A percentile compares a stretch with the other conserved stretches of the same genome.
These are phyloP conservation scores for Leonotis leonurus DNA, from an alignment of 257 asterid genomes.

Conservation along the genomic window DNA sequence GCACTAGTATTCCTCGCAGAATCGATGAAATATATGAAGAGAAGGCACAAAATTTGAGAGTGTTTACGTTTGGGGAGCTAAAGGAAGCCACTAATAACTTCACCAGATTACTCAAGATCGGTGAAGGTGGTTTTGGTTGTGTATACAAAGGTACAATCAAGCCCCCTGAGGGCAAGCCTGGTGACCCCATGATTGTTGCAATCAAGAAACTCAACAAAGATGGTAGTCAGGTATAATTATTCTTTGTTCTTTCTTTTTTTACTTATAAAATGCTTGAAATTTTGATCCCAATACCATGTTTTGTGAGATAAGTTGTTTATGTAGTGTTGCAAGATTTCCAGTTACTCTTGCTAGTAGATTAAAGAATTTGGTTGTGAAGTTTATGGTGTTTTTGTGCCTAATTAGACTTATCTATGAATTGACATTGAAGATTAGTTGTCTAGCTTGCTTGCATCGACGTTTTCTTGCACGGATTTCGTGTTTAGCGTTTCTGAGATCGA, in stretches of 20 bases:
- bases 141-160: slow-evolving; percentile 61
- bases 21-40: slow-evolving; percentile 60
- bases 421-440: not conserved
- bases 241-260: not conserved
- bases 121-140: slow-evolving; percentile 93
- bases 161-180: slow-evolving; percentile 41
- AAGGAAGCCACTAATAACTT: slow-evolving; percentile 65
- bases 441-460: not conserved
- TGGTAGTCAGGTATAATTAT: slow-evolving; percentile 56
- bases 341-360: not conserved
- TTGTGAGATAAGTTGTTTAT: too few species aligned
- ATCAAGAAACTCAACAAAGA: slow-evolving; percentile 70
- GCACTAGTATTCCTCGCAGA: slow-evolving; percentile 40
- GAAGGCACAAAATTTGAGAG: slow-evolving; percentile 58
- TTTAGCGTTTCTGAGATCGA: too few species aligned
- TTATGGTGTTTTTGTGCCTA: not conserved
- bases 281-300: not conserved
- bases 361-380: too few species aligned
- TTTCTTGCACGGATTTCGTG: not conserved
- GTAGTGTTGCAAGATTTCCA: not conserved
- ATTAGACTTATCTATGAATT: not conserved
- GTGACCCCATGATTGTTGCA: slow-evolving; percentile 60
- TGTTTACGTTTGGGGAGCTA: slow-evolving; percentile 54
- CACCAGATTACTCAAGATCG: slow-evolving; percentile 54
- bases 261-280: not conserved